phyloP scores from a whole-genome alignment of 352 stramenopile species.

The Phytopythium aichiense region DNA sequence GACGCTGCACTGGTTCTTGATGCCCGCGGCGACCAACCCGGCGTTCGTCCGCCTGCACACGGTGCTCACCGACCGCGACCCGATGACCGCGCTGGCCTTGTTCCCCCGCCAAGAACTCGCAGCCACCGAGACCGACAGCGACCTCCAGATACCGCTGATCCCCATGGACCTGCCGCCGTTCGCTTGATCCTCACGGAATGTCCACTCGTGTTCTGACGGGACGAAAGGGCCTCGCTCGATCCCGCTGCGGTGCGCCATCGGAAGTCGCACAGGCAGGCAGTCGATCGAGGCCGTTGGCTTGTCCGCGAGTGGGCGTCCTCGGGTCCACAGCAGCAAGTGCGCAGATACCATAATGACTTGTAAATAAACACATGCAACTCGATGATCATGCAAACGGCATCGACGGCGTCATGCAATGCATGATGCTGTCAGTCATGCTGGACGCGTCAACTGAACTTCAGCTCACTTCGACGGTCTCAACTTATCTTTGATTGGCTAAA shows the following conservation, averaged over 20 bases:
- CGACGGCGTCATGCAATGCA: not conserved
- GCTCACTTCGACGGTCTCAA: not conserved
- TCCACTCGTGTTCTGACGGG: not conserved
- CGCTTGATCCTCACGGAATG: not conserved
- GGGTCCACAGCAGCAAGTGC: not conserved
- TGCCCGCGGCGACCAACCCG: conserved; percentile 25
- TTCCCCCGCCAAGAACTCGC: conserved; percentile 15
- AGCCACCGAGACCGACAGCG: not conserved
- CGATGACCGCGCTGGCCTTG: conserved; percentile 29
- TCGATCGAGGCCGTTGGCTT: not conserved
- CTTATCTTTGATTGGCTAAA: not conserved
- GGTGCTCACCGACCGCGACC: conserved; percentile 27
- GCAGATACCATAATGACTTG: not conserved
- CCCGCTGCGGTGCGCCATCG: not conserved
- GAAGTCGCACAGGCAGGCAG: not conserved
- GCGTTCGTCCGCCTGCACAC: conserved; percentile 31
- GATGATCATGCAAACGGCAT: not conserved
- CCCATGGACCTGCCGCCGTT: conserved; percentile 6
- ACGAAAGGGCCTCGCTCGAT: not conserved
- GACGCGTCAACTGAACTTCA: not conserved
- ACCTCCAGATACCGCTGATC: conserved; percentile 1
- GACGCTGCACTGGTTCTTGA: conserved; percentile 29
- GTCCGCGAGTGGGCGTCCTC: not conserved
- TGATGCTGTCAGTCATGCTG: not conserved
- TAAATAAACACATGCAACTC: not conserved